Conservation (phyloP, 495 filamentous ascomycete genomes). For the Monascus purpureus region DNA sequence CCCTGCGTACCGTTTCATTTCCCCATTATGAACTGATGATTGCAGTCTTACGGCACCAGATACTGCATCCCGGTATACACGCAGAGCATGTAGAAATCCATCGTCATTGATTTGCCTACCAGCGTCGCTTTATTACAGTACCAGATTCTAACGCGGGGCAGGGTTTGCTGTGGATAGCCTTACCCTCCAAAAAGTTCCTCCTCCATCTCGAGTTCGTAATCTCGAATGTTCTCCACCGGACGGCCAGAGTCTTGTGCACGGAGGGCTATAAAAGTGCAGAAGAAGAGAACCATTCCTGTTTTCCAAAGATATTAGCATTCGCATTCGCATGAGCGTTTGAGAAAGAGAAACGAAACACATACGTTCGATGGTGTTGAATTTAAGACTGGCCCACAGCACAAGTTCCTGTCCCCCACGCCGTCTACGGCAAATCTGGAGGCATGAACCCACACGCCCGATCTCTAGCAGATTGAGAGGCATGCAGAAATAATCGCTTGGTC, state of each 20-base stretch:
- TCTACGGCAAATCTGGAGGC: conserved; percentile 40
- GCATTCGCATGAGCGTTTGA: too few relatives aligned
- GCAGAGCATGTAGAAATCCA: conserved; percentile 52
- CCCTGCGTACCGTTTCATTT: conserved; percentile 30
- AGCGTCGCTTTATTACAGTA: too few relatives aligned
- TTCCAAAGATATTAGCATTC: conserved; percentile 3
- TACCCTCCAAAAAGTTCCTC: conserved; percentile 58
- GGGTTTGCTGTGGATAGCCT: conserved; percentile 10
- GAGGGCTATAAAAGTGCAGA: conserved; percentile 59
- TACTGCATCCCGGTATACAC: conserved; percentile 54
- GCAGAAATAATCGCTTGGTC: conserved; percentile 30
- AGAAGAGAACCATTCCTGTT: conserved; percentile 62
- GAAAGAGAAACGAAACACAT: conserved; percentile 7
- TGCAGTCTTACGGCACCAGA: conserved; percentile 47
- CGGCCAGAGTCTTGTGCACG: conserved; percentile 51
- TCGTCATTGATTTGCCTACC: conserved; percentile 64
- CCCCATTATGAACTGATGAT: conserved; percentile 29
- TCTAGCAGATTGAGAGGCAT: conserved; percentile 38
- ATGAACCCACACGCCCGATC: conserved; percentile 35
- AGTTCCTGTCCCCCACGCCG: conserved; percentile 26
- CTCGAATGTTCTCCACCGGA: conserved; percentile 34
- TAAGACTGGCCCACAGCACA: conserved; percentile 41
- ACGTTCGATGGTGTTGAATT: conserved; percentile 47
- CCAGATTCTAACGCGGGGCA: too few relatives aligned
- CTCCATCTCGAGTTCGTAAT: conserved; percentile 50